Evolutionary conservation across 1,139 yeast species (phyloP).

Genomic region (Saccharomyces hybrid): DNA sequence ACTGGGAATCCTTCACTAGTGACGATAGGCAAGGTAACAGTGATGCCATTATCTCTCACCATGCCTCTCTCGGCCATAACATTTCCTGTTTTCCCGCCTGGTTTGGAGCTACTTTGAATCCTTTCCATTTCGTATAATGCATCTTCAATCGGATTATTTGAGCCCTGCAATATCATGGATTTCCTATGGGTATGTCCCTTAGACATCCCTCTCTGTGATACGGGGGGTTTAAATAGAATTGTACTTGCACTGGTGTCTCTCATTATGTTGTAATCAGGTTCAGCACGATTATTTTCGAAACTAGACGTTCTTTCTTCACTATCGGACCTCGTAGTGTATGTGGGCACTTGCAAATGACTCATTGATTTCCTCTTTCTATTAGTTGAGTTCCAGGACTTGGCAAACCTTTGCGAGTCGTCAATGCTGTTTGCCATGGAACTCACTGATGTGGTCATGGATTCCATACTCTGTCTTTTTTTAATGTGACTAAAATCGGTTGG

Average conservation of each 20-base stretch:
- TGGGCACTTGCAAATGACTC: slow-evolving; percentile 14
- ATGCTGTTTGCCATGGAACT: slow-evolving; percentile 29
- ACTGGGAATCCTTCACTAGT: slow-evolving; percentile 24
- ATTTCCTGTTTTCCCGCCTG: slow-evolving; percentile 1
- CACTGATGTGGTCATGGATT: slow-evolving; percentile 30
- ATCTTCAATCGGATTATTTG: slow-evolving; percentile 23
- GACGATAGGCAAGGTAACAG: slow-evolving; percentile 24
- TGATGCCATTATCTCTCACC: slow-evolving; percentile 25
- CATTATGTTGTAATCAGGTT: neutral
- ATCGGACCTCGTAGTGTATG: slow-evolving; percentile 3
- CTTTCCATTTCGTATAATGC: slow-evolving; percentile 27
- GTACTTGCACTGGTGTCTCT: neutral
- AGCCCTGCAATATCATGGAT: slow-evolving; percentile 20
- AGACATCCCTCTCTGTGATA: neutral
- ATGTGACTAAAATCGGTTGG: slow-evolving; percentile 29
- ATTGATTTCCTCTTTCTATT: slow-evolving; percentile 29
- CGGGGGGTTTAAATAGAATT: neutral
- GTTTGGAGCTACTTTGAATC: slow-evolving; percentile 15
- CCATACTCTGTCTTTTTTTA: slow-evolving; percentile 24
- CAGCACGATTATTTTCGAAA: slow-evolving; percentile 1
- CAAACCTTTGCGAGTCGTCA: slow-evolving; percentile 30
- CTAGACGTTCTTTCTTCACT: slow-evolving; percentile 5
- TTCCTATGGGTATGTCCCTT: slow-evolving; percentile 17
- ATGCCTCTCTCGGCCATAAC: slow-evolving; percentile 14
- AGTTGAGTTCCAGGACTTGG: slow-evolving; percentile 32